Evolutionary conservation across 257 asterid genomes (phyloP).

Genomic region (Agastache rugosa): DNA sequence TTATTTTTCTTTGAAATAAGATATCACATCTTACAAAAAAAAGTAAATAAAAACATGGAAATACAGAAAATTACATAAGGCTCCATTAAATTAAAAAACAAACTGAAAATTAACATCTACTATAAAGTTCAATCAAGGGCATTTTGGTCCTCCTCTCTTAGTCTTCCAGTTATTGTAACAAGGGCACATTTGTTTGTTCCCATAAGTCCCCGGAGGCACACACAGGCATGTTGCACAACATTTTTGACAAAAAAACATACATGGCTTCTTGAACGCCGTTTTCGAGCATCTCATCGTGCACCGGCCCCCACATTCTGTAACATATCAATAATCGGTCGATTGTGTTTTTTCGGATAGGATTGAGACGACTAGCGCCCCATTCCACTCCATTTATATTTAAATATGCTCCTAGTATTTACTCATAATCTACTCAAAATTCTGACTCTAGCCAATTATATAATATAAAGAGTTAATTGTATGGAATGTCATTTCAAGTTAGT

Average conservation of each 20-base stretch:
- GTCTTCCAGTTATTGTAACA: conserved; percentile 93
- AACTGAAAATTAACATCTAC: no score
- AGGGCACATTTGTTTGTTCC: conserved; percentile 79
- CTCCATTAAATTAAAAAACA: neutral
- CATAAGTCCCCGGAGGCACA: conserved; percentile 89
- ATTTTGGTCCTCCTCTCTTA: conserved; percentile 86
- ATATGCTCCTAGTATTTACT: no score
- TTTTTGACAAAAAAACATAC: conserved; percentile 79
- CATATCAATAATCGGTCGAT: neutral
- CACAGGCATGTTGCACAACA: conserved; percentile 73
- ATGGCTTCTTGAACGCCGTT: conserved; percentile 80
- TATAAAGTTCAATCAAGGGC: conserved; percentile 52
- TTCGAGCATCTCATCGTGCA: conserved; percentile 74
- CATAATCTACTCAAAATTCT: no score
- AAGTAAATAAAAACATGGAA: neutral
- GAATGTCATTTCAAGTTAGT: no score
- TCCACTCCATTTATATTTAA: no score
- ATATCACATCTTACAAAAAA: no score
- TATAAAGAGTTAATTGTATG: no score
- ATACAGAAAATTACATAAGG: neutral
- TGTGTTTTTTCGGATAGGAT: no score
- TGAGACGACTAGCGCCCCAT: no score
- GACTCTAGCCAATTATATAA: no score
- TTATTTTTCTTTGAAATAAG: no score
- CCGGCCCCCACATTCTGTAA: conserved; percentile 41